A percentile compares a stretch with the other conserved stretches of the same genome.
Evolutionary conservation across 495 filamentous ascomycete species (phyloP).

Genomic region (Mytilinidion resinicola): DNA sequence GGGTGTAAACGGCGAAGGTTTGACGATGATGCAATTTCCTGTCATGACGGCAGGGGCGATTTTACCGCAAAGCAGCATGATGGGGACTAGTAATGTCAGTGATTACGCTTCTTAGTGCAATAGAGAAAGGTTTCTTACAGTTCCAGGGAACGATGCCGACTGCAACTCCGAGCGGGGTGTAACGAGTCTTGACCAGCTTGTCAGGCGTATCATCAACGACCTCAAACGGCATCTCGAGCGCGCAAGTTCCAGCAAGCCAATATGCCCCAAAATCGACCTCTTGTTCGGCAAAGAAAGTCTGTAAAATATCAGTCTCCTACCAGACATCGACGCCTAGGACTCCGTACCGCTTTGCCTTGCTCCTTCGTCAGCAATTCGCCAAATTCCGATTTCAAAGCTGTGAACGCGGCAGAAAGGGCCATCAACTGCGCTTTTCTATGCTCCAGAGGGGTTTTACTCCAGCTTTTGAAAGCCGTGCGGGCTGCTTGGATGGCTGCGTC

Average conservation of each 20-base stretch:
- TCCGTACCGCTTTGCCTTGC: slow-evolving; percentile 4
- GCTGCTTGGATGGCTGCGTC: neutral
- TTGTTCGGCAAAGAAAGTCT: neutral
- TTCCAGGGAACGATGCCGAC: slow-evolving; percentile 52
- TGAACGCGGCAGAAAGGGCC: neutral
- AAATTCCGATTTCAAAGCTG: neutral
- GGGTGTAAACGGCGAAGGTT: slow-evolving; percentile 55
- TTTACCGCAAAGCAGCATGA: slow-evolving; percentile 48
- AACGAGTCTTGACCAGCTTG: slow-evolving; percentile 9
- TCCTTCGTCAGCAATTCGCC: neutral
- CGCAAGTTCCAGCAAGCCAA: neutral
- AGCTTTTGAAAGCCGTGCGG: neutral
- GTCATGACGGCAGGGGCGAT: slow-evolving; percentile 47
- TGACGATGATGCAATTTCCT: slow-evolving; percentile 52
- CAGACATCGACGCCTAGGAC: neutral
- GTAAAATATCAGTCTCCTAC: neutral
- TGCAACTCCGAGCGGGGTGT: slow-evolving; percentile 47
- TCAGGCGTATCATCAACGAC: neutral
- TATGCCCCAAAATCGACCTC: neutral
- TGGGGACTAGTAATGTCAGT: slow-evolving; percentile 30
- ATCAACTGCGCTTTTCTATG: neutral
- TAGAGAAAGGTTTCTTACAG: slow-evolving; percentile 33
- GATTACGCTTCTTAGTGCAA: neutral
- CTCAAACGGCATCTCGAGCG: neutral
- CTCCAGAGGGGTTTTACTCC: neutral